A percentile compares a stretch with the other conserved stretches of the same genome.
Conservation (phyloP, 2,329 filamentous ascomycete genomes). For the Colletotrichum zoysiae region DNA sequence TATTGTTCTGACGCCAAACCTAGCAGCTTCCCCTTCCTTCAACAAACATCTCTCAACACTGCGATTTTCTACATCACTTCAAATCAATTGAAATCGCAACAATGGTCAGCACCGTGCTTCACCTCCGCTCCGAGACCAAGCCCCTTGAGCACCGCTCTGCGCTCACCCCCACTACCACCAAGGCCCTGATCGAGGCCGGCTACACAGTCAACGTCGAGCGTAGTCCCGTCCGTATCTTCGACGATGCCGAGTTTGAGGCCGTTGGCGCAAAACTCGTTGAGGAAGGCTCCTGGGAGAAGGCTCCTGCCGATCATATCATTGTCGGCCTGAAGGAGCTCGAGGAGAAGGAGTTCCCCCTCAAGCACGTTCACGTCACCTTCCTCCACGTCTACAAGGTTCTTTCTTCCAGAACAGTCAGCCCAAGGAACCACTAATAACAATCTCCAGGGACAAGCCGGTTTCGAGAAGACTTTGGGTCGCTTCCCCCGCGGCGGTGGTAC, state of each 20-base stretch:
- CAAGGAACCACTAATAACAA: slow-evolving; percentile 55
- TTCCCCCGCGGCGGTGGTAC: slow-evolving; percentile 82
- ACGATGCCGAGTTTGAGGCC: slow-evolving; percentile 71
- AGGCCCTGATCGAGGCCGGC: slow-evolving; percentile 75
- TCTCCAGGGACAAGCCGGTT: slow-evolving; percentile 78
- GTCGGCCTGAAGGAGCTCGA: slow-evolving; percentile 84
- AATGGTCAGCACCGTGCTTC: slow-evolving; percentile 52
- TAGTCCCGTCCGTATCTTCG: slow-evolving; percentile 73
- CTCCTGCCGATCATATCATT: slow-evolving; percentile 76
- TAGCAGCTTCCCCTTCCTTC: slow-evolving; percentile 17
- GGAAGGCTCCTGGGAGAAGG: slow-evolving; percentile 76
- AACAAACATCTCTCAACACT: slow-evolving; percentile 9
- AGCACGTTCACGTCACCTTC: slow-evolving; percentile 80
- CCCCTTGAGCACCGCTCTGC: slow-evolving; percentile 67
- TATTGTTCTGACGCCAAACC: slow-evolving; percentile 17
- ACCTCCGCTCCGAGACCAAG: slow-evolving; percentile 71
- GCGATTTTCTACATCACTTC: background rate
- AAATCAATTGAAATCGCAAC: slow-evolving; percentile 19
- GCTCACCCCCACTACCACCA: slow-evolving; percentile 59
- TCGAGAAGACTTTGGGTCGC: slow-evolving; percentile 82
- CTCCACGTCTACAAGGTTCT: slow-evolving; percentile 72
- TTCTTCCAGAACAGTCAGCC: background rate
- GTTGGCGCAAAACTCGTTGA: slow-evolving; percentile 75
- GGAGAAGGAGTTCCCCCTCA: slow-evolving; percentile 77
- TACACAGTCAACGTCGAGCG: slow-evolving; percentile 78